Evolutionary conservation across 805 yeast species (phyloP), one percentile per base, ranked within the genome.

Genomic region (Starmera caribaea): DNA sequence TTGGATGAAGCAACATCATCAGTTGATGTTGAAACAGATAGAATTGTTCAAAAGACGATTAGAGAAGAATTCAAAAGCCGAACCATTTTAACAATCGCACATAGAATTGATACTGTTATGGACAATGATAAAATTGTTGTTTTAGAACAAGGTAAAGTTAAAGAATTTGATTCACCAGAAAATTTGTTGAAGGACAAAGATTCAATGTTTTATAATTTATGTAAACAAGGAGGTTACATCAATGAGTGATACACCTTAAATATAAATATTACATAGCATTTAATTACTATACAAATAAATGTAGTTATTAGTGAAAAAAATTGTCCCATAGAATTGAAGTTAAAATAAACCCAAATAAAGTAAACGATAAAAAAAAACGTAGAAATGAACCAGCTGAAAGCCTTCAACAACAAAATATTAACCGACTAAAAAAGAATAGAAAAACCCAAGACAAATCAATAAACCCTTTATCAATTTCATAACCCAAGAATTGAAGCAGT

Each of bases 1-100:
- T 62, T 84, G 51, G 95, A 84, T 59, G 95, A 84, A 61, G 94
- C 94, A 11, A 84, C 95, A 3, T 92, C 95, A 5, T 88, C 90
- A 6, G 92, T 84, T 38, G 95, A 84, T 61, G 89, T 83, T 30
- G 86, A 82, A 54, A 84, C 95, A 3, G 95, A 84, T 59, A 65
- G 76, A 45, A 72, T 83, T 40, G 69, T 84, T 38, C 94, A 84
- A 63, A 76, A 80, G 45, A 84, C 95, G 2, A 84, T 84, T 38
- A 71, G 92, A 60, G 62, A 69, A 1, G 87, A 83, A 33, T 84
- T 84, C 54, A 74, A 75, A 46, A 81, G 81, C 39, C 71, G 88
- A 58, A 84, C 94, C 0, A 84, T 84, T 49, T 65, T 84, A 48
- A 84, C 94, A 1, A 84, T 84, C 63, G 95, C 95, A 1, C 95